Evolutionary conservation across 371 early-diverging fungal species (phyloP), one percentile per base, ranked within the genome.

Genomic region (Thermomucor indicae-seudaticae): DNA sequence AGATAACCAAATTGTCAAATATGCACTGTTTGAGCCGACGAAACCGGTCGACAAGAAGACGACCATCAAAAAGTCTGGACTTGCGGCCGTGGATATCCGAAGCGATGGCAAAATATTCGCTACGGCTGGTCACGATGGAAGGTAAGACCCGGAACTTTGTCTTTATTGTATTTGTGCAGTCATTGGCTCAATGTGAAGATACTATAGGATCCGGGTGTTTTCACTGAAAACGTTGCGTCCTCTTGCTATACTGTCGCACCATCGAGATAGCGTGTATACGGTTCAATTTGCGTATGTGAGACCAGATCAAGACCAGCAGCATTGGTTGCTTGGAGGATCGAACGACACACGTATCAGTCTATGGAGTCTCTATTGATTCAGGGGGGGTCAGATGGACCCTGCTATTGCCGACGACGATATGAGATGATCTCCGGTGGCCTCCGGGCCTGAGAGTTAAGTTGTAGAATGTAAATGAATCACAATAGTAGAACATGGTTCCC

Each of bases 121-220:
- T n/a, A 67, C 73, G 0, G 80, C 65, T 19, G 80, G 80, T n/a
- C 74, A 64, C 55, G 80, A 79, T 57, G 67, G 66, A 43, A 74
- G 58, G 80, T 75, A 62, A 45, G 25, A 6, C 23, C 14, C 6
- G 22, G 34, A 11, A 16, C 44, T 8, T n/a, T 12, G 14, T 20
- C 7, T 5, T 28, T 35, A 19, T 38, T 7, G 14, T 23, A 43
- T 17, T 28, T 25, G 6, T 44, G 12, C 24, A 35, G 14, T 22
- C 16, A 14, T 19, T 20, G 22, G 11, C 4, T 49, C 29, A 12
- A 8, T 43, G 19, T 8, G n/a, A n/a, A n/a, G n/a, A n/a, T n/a
- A n/a, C n/a, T n/a, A n/a, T 52, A 79, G 79, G 37, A 69, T 76
- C 16, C 62, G 79, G 14, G 41, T 79, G 6, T 79, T 72, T 45